phyloP scores from a whole-genome alignment of 2,329 filamentous ascomycete genomes.

The Neonectria hederae region DNA sequence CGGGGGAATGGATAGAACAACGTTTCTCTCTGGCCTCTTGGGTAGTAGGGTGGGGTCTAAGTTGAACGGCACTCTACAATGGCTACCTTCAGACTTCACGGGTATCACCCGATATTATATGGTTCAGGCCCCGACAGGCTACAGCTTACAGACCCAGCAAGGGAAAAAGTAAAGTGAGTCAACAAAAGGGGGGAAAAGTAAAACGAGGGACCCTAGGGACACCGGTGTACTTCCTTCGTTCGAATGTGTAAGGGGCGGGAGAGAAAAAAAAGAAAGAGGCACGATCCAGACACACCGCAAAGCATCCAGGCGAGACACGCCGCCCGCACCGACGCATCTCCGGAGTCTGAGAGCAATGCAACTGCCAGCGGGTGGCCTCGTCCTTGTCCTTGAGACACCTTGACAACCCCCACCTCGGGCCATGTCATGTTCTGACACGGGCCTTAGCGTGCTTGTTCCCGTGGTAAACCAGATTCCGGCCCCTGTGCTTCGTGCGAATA shows the following conservation, averaged over 20 bases:
- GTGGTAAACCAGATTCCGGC: constrained; percentile 10
- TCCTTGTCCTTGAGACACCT: neutral
- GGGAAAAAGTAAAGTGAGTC: neutral
- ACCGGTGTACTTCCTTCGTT: neutral
- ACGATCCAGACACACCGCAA: neutral
- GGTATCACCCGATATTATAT: neutral
- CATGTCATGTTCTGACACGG: constrained; percentile 10
- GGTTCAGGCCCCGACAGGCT: neutral
- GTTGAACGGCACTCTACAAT: neutral
- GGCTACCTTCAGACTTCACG: neutral
- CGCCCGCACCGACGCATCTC: neutral
- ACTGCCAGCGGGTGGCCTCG: neutral
- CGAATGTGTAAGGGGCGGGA: neutral
- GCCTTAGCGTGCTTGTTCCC: constrained; percentile 20
- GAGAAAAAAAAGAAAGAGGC: neutral
- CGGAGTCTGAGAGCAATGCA: constrained; percentile 5
- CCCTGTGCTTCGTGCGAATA: neutral
- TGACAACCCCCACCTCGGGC: neutral
- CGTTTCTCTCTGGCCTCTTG: neutral
- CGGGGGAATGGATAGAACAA: neutral
- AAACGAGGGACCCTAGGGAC: neutral
- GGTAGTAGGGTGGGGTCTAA: neutral
- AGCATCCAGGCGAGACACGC: neutral
- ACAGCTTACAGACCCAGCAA: neutral
- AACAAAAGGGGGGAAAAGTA: neutral